phyloP scores from a whole-genome alignment of 345 rosid species.

The Moringa oleifera region DNA sequence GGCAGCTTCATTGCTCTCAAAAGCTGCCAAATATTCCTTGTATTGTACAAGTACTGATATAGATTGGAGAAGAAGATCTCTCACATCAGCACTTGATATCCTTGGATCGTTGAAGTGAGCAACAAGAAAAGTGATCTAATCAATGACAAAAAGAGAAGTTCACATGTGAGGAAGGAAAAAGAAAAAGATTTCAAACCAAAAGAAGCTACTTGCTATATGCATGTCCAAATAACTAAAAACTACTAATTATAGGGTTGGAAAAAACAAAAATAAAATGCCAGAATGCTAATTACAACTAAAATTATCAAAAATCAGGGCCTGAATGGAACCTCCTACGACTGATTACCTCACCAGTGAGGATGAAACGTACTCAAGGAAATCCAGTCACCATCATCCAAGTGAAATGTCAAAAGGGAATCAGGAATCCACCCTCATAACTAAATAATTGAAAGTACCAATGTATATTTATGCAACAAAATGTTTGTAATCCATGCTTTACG shows the following conservation, averaged over 20 bases:
- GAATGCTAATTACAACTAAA: too few relatives aligned
- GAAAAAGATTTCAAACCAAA: not conserved
- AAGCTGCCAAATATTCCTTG: conserved; percentile 75
- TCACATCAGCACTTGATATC: conserved; percentile 80
- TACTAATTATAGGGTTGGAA: not conserved
- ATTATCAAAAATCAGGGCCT: too few relatives aligned
- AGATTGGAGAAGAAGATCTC: conserved; percentile 95
- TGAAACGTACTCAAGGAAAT: not conserved
- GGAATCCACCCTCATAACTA: too few relatives aligned
- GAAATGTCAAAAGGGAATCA: too few relatives aligned
- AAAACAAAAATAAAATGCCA: not conserved
- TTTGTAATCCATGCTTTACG: not conserved
- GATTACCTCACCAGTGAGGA: not conserved
- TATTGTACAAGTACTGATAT: conserved; percentile 87
- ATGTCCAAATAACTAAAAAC: not conserved
- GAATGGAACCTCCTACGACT: not conserved
- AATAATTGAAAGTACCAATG: not conserved
- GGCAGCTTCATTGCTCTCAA: conserved; percentile 86
- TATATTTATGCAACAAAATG: not conserved
- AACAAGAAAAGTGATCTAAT: conserved; percentile 83
- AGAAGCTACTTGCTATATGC: not conserved
- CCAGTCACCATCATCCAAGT: not conserved
- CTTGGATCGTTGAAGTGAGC: conserved; percentile 88
- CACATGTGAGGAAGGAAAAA: not conserved
- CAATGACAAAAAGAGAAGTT: conserved; percentile 9